Conservation (phyloP, 805 yeast genomes). For the Nakazawaea molendinolei region DNA sequence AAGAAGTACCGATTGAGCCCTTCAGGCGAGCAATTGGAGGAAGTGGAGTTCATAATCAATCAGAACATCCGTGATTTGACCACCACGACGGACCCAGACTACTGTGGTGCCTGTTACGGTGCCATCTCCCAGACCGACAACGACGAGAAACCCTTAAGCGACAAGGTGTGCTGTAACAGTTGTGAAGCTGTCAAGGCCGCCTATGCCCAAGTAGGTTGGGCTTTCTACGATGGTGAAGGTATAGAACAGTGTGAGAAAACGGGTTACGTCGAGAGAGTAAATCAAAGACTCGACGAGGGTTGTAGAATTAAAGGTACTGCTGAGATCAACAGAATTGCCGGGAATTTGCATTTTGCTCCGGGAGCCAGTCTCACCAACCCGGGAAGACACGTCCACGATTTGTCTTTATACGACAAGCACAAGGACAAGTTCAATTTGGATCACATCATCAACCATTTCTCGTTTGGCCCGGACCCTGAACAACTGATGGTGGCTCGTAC, state of each 20-base stretch:
- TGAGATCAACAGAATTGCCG: constrained; percentile 76
- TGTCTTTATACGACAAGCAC: constrained; percentile 59
- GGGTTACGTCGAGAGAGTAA: constrained; percentile 67
- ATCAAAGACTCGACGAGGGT: constrained; percentile 67
- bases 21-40: constrained; percentile 40
- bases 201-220: constrained; percentile 76
- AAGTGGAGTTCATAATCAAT: constrained; percentile 25
- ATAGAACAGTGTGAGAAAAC: constrained; percentile 88
- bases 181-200: constrained; percentile 80
- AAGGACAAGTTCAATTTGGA: constrained; percentile 60
- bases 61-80: constrained; percentile 19
- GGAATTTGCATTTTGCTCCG: constrained; percentile 94
- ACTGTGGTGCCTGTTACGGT: constrained; percentile 92
- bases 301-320: constrained; percentile 82
- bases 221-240: constrained; percentile 80
- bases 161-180: constrained; percentile 69
- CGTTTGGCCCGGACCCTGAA: constrained; percentile 65
- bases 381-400: constrained; percentile 76
- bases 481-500: constrained; percentile 12
- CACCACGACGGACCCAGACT: constrained; percentile 25
- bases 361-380: constrained; percentile 64
- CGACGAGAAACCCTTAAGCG: constrained; percentile 28
- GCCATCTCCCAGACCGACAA: constrained; percentile 55
- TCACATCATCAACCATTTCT: constrained; percentile 72
- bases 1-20: constrained; percentile 56